phyloP scores from a whole-genome alignment of 129 eudicot genomes.

The Lonicera japonica region DNA sequence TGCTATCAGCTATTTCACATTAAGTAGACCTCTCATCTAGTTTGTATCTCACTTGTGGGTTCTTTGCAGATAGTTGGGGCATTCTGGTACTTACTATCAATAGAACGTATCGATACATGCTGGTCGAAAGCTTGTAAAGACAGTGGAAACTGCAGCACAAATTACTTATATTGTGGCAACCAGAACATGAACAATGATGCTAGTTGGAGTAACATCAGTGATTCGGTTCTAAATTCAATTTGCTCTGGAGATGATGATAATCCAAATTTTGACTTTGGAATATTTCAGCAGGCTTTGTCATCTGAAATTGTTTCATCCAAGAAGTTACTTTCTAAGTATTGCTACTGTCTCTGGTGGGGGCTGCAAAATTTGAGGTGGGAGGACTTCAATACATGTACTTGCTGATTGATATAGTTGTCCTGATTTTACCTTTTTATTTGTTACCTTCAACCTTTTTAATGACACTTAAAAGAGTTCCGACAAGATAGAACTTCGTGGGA shows the following conservation, averaged over 20 bases:
- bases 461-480: no score
- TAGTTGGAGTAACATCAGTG: slow-evolving; percentile 48
- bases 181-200: slow-evolving; percentile 15
- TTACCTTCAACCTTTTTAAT: neutral
- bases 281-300: slow-evolving; percentile 61
- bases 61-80: slow-evolving; percentile 76
- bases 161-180: slow-evolving; percentile 54
- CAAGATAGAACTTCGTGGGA: no score
- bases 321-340: slow-evolving; percentile 61
- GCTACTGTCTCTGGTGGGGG: slow-evolving; percentile 97
- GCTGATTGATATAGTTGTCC: neutral
- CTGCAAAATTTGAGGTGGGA: slow-evolving; percentile 73
- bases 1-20: no score
- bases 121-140: slow-evolving; percentile 64
- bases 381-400: neutral
- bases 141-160: slow-evolving; percentile 34
- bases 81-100: slow-evolving; percentile 83
- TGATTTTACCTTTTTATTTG: no score
- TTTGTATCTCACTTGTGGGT: neutral
- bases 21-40: neutral
- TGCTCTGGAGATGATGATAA: slow-evolving; percentile 44
- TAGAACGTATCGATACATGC: slow-evolving; percentile 80
- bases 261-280: slow-evolving; percentile 55
- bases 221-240: slow-evolving; percentile 33
- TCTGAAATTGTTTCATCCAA: slow-evolving; percentile 62